phyloP scores from a whole-genome alignment of 176 grass and related monocot genomes.

The Microstegium vimineum region DNA sequence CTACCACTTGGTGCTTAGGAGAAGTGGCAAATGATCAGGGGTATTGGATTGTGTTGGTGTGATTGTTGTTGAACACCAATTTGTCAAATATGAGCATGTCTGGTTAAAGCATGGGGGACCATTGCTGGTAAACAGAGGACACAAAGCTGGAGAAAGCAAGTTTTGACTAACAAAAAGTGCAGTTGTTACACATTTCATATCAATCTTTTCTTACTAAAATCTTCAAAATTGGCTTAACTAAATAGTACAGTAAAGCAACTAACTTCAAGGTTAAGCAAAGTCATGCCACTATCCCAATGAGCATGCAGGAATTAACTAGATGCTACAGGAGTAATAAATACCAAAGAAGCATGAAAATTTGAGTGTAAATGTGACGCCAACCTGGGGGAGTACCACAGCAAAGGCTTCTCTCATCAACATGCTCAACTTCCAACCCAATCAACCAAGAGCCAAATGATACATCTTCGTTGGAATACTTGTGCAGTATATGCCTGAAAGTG shows the following conservation, averaged over 20 bases:
- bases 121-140: conserved; percentile 28
- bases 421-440: conserved; percentile 80
- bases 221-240: conserved; percentile 7
- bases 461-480: conserved; percentile 90
- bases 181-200: conserved; percentile 23
- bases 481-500: conserved; percentile 66
- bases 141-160: conserved; percentile 31
- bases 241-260: conserved; percentile 26
- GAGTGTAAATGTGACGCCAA: conserved; percentile 15
- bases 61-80: background rate
- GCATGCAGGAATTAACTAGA: background rate
- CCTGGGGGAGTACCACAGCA: conserved; percentile 87
- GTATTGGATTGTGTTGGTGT: background rate
- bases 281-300: conserved; percentile 12
- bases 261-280: conserved; percentile 27
- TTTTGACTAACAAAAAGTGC: conserved; percentile 14
- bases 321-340: background rate
- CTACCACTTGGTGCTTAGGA: background rate
- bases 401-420: conserved; percentile 81
- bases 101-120: conserved; percentile 24
- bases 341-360: background rate
- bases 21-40: background rate
- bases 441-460: conserved; percentile 86
- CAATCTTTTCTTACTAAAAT: conserved; percentile 22
- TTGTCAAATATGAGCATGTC: background rate